These are phyloP conservation scores for Pleurotus citrinopileatus DNA, from an alignment of 768 basidiomycete species.

Conservation along the genomic window DNA sequence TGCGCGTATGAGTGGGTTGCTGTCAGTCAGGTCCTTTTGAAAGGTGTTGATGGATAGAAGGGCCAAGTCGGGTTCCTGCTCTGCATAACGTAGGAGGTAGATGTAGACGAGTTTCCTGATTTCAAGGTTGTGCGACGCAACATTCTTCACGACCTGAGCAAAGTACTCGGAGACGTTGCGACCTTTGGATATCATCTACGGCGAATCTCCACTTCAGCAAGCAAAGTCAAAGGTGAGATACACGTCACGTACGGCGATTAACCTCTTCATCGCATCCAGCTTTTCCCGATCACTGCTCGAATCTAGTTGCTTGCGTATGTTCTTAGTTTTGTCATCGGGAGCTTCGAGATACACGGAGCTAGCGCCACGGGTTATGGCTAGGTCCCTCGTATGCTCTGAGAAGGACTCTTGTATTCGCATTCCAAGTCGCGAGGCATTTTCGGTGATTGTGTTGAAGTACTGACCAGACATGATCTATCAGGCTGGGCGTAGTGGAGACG, in stretches of 20 bases:
- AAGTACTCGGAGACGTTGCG: constrained; percentile 93
- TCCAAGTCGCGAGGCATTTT: constrained; percentile 82
- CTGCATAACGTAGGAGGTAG: constrained; percentile 92
- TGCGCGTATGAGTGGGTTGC: constrained; percentile 90
- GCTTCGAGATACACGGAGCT: constrained; percentile 62
- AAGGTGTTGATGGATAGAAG: constrained; percentile 97
- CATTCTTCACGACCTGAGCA: constrained; percentile 96
- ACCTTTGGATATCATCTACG: constrained; percentile 87
- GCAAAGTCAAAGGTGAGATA: not conserved
- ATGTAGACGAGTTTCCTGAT: constrained; percentile 98
- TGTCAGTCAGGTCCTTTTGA: constrained; percentile 92
- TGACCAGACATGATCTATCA: constrained; percentile 37
- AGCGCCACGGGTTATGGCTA: constrained; percentile 54
- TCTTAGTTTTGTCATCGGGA: constrained; percentile 77
- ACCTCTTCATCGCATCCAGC: constrained; percentile 90
- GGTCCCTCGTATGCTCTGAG: constrained; percentile 76
- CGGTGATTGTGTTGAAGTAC: constrained; percentile 57
- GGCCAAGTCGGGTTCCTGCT: constrained; percentile 91
- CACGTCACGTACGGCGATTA: constrained; percentile 74
- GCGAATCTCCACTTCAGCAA: constrained; percentile 3
- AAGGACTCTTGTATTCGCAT: constrained; percentile 82
- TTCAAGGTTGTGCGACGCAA: constrained; percentile 88
- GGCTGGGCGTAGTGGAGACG: not conserved
- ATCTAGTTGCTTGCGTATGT: constrained; percentile 85
- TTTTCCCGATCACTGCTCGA: constrained; percentile 87